These are phyloP conservation scores for Cucumis melo DNA, from an alignment of 306 rosid species.

Conservation along the genomic window DNA sequence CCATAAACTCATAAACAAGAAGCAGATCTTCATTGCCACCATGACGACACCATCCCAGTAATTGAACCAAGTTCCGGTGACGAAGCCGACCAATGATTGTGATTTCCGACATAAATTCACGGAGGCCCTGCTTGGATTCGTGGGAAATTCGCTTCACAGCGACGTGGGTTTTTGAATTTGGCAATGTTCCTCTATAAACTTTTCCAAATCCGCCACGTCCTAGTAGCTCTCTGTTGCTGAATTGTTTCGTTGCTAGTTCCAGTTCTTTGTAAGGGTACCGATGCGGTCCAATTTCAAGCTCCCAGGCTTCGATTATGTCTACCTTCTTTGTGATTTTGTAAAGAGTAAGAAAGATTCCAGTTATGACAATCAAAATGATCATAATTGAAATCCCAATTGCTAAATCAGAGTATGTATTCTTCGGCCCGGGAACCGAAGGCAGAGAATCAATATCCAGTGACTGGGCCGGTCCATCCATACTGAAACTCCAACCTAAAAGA, in stretches of 20 bases:
- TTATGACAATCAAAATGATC: no score
- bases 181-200: neutral
- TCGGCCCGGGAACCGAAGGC: conserved; percentile 39
- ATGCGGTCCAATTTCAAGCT: neutral
- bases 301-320: neutral
- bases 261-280: neutral
- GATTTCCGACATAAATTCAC: neutral
- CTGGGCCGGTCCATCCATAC: conserved; percentile 39
- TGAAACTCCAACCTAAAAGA: conserved; percentile 72
- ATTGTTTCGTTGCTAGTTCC: neutral
- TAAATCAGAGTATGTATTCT: no score
- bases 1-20: conserved; percentile 4
- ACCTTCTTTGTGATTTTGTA: neutral
- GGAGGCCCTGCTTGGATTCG: neutral
- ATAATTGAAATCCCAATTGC: no score
- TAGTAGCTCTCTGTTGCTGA: neutral
- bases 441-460: conserved; percentile 37
- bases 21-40: neutral
- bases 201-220: neutral
- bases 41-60: neutral
- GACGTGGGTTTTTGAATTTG: neutral
- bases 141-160: neutral
- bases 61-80: conserved; percentile 7
- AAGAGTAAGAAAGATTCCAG: neutral
- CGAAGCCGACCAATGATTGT: neutral